Evolutionary conservation across 2,329 filamentous ascomycete genomes (phyloP).

Genomic region (Albifimbria verrucaria): DNA sequence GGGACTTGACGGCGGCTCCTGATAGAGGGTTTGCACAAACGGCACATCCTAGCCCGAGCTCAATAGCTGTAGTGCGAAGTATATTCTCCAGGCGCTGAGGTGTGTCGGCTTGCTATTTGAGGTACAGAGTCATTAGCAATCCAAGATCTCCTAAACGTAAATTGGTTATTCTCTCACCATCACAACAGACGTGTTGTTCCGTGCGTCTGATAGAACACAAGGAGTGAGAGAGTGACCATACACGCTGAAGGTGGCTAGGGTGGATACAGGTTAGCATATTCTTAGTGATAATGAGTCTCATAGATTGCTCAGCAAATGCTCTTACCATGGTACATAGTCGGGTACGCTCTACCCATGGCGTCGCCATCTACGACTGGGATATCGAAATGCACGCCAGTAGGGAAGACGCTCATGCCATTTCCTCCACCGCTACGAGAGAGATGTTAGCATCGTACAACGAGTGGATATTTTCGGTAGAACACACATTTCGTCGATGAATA

Average conservation of each 20-base stretch:
- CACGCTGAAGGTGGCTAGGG: conserved; percentile 32
- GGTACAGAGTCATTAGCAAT: neutral
- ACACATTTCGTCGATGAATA: conserved; percentile 36
- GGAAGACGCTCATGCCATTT: conserved; percentile 34
- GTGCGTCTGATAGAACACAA: conserved; percentile 33
- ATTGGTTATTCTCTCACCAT: conserved; percentile 17
- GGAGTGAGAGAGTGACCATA: conserved; percentile 33
- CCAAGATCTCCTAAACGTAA: neutral
- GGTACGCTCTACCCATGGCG: conserved; percentile 35
- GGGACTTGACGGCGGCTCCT: conserved; percentile 28
- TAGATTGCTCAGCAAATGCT: neutral
- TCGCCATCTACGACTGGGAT: conserved; percentile 34
- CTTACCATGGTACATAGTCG: conserved; percentile 32
- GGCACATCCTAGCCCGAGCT: conserved; percentile 35
- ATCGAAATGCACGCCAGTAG: conserved; percentile 29
- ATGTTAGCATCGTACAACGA: neutral
- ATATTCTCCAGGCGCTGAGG: conserved; percentile 31
- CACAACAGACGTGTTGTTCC: conserved; percentile 31
- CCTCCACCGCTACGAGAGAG: conserved; percentile 27
- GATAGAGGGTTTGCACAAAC: conserved; percentile 30
- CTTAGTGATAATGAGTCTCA: too few relatives aligned
- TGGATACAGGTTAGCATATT: neutral
- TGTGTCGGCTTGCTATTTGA: conserved; percentile 26
- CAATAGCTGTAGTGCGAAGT: conserved; percentile 31
- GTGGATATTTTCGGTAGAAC: conserved; percentile 7